Conservation (phyloP, 192 early-diverging fungal species). For the Umbelopsis vinacea region DNA sequence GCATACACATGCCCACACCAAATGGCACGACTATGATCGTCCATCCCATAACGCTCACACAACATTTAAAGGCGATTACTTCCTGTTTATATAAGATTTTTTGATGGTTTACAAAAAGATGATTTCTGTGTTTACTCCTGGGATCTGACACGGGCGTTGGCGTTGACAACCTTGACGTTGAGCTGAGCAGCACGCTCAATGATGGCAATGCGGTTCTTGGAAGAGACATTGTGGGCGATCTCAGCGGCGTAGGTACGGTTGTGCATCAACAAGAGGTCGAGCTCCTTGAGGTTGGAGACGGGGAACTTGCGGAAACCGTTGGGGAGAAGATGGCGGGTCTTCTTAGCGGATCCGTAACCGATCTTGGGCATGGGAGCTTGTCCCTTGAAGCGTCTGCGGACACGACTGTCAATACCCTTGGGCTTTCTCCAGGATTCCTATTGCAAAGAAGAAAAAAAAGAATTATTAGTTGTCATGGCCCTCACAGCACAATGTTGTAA, state of each 20-base stretch:
- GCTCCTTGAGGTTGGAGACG: constrained; percentile 88
- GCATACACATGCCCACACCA: no score
- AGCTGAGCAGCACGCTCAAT: constrained; percentile 95
- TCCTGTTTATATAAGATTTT: constrained; percentile 19
- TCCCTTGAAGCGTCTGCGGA: constrained; percentile 98
- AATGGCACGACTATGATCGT: no score
- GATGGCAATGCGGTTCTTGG: constrained; percentile 92
- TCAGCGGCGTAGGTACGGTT: constrained; percentile 99
- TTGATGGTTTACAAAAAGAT: constrained; percentile 25
- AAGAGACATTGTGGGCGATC: constrained; percentile 96
- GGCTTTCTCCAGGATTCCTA: constrained; percentile 99
- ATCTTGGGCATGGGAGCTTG: constrained; percentile 99
- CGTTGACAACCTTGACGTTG: constrained; percentile 96
- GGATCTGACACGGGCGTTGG: constrained; percentile 79
- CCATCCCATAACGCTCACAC: not conserved
- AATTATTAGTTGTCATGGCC: not conserved
- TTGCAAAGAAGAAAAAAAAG: not conserved
- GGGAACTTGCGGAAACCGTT: constrained; percentile 99
- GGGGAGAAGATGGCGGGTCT: constrained; percentile 96
- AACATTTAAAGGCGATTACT: not conserved
- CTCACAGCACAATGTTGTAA: not conserved
- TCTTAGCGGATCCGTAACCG: constrained; percentile 97
- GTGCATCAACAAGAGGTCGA: constrained; percentile 98
- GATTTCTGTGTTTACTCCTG: constrained; percentile 63
- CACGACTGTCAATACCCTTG: constrained; percentile 99